phyloP scores from a whole-genome alignment of 495 filamentous ascomycete species.

The Penicillium cosmopolitanum region DNA sequence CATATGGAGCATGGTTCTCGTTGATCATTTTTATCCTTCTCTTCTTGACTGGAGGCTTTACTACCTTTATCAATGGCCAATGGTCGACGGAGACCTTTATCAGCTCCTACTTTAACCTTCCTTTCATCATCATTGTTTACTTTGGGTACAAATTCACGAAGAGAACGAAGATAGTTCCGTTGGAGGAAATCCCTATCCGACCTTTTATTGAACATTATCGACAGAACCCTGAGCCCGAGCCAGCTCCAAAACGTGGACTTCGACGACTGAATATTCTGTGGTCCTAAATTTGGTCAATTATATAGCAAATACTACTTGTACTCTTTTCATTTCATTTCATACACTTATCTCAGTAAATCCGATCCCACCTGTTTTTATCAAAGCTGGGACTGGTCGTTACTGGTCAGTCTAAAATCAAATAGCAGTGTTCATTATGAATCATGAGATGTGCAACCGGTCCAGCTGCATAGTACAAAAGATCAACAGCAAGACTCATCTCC shows the following conservation, averaged over 20 bases:
- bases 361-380: neutral
- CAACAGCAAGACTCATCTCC: too few relatives aligned
- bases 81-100: constrained; percentile 14
- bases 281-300: constrained; percentile 15
- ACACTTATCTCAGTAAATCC: neutral
- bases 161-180: constrained; percentile 56
- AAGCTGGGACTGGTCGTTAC: neutral
- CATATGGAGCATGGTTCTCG: constrained; percentile 50
- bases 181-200: constrained; percentile 50
- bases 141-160: constrained; percentile 57
- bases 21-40: constrained; percentile 48
- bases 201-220: constrained; percentile 31
- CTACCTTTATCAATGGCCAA: constrained; percentile 57
- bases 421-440: neutral
- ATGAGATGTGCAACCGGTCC: neutral
- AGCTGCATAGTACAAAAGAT: neutral
- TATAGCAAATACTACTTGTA: neutral
- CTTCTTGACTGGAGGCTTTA: constrained; percentile 58
- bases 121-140: constrained; percentile 55
- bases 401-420: neutral
- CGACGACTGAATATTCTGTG: constrained; percentile 29
- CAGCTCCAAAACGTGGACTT: constrained; percentile 18
- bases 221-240: constrained; percentile 29
- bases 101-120: constrained; percentile 50
- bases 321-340: neutral